These are phyloP conservation scores for Cladophialophora yegresii DNA, from an alignment of 2,329 filamentous ascomycete genomes.

Conservation along the genomic window DNA sequence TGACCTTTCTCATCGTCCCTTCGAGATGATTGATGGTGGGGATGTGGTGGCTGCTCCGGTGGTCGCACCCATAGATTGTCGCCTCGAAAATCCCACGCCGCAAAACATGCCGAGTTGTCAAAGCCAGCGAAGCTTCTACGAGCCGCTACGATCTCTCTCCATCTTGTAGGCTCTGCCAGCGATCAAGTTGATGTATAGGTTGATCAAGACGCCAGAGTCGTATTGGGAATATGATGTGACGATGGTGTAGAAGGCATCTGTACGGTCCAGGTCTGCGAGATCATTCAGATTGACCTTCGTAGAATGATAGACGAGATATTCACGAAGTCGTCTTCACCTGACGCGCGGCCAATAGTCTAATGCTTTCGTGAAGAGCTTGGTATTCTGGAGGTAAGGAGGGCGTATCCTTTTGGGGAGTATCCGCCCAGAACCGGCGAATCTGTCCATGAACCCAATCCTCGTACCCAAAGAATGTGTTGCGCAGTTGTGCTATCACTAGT, in stretches of 20 bases:
- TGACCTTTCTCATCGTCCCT: slow-evolving; percentile 3
- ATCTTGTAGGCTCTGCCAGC: slow-evolving; percentile 6
- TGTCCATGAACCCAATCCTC: slow-evolving; percentile 17
- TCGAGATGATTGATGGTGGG: slow-evolving; percentile 18
- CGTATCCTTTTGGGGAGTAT: slow-evolving; percentile 1
- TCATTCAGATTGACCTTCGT: slow-evolving; percentile 16
- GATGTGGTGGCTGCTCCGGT: slow-evolving; percentile 18
- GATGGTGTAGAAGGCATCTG: slow-evolving; percentile 15
- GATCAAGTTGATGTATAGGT: slow-evolving; percentile 16
- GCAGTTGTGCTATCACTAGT: slow-evolving; percentile 17
- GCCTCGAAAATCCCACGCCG: slow-evolving; percentile 19
- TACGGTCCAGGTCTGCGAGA: slow-evolving; percentile 17
- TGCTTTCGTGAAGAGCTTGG: slow-evolving; percentile 7
- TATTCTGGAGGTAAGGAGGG: slow-evolving; percentile 8
- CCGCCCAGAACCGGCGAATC: slow-evolving; percentile 18
- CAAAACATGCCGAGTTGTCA: slow-evolving; percentile 16
- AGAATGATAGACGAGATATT: slow-evolving; percentile 9
- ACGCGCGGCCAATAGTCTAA: slow-evolving; percentile 7
- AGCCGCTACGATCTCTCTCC: background rate
- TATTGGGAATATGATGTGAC: slow-evolving; percentile 17
- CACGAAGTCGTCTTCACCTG: slow-evolving; percentile 14
- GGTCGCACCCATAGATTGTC: slow-evolving; percentile 22
- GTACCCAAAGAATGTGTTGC: slow-evolving; percentile 19
- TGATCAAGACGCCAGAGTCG: slow-evolving; percentile 18
- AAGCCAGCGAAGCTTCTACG: slow-evolving; percentile 16